A percentile compares a stretch with the other conserved stretches of the same genome.
phyloP scores from a whole-genome alignment of 805 yeast species.

The Lipomyces spencermartinsiae region DNA sequence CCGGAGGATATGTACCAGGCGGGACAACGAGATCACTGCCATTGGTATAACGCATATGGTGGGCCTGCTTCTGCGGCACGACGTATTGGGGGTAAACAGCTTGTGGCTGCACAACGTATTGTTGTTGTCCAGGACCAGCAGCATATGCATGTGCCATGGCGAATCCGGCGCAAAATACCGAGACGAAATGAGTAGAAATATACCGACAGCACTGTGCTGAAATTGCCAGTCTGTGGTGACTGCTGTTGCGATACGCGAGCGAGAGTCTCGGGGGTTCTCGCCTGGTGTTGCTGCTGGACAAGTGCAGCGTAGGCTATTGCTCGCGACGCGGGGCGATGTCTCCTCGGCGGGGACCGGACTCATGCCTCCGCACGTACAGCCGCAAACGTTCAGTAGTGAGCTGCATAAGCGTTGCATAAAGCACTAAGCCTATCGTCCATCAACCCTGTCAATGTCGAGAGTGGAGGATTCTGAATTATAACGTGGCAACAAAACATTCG shows the following conservation, averaged over 20 bases:
- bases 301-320: not conserved
- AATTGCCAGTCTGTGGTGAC: not conserved
- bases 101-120: slow-evolving; percentile 18
- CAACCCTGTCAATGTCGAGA: no score
- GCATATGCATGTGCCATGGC: slow-evolving; percentile 22
- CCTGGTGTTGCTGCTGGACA: not conserved
- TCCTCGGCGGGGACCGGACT: not conserved
- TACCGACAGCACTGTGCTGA: not conserved
- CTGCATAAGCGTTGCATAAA: not conserved
- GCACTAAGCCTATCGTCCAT: not conserved
- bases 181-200: not conserved
- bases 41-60: not conserved
- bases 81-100: not conserved
- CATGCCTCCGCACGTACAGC: not conserved
- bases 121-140: slow-evolving; percentile 12
- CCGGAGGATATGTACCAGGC: slow-evolving; percentile 63
- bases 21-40: slow-evolving; percentile 19
- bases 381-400: not conserved
- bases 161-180: not conserved
- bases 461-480: no score
- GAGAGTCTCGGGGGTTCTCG: not conserved
- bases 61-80: slow-evolving; percentile 8
- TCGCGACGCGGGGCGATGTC: not conserved
- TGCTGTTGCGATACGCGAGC: not conserved
- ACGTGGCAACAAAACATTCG: no score